Conservation (phyloP, 2,329 filamentous ascomycete species). For the Amauroascus verrucosus region DNA sequence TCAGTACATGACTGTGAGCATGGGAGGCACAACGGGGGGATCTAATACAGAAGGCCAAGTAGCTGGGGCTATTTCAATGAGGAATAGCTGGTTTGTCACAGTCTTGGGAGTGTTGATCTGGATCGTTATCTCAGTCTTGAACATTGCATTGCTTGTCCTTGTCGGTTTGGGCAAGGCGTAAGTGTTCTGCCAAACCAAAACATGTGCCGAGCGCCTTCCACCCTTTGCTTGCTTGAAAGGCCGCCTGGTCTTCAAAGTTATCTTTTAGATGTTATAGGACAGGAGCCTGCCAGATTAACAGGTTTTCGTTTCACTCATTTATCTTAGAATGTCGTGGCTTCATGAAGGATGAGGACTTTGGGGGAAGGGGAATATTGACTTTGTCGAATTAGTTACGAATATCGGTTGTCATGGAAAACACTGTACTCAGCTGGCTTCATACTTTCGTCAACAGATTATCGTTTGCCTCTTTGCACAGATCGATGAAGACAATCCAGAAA, state of each 20-base stretch:
- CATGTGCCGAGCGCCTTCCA: neutral
- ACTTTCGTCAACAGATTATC: neutral
- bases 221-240: neutral
- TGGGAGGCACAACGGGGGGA: conserved; percentile 30
- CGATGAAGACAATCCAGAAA: neutral
- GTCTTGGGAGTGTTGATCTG: conserved; percentile 54
- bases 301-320: neutral
- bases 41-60: conserved; percentile 4
- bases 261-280: too few species aligned
- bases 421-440: neutral
- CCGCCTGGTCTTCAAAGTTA: too few species aligned
- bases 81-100: conserved; percentile 58
- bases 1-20: conserved; percentile 65
- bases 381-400: neutral
- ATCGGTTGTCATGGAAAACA: neutral
- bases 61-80: conserved; percentile 48
- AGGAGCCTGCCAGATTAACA: too few species aligned
- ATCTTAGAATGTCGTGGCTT: too few species aligned
- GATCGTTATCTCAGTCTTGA: conserved; percentile 66
- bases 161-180: conserved; percentile 28
- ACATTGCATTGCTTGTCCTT: conserved; percentile 64
- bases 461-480: neutral
- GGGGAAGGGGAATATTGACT: neutral
- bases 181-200: neutral
- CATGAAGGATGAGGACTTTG: too few species aligned